These are phyloP conservation scores for Hemisphaericaspora subhashii DNA, from an alignment of 1,139 yeast species.

Conservation along the genomic window DNA sequence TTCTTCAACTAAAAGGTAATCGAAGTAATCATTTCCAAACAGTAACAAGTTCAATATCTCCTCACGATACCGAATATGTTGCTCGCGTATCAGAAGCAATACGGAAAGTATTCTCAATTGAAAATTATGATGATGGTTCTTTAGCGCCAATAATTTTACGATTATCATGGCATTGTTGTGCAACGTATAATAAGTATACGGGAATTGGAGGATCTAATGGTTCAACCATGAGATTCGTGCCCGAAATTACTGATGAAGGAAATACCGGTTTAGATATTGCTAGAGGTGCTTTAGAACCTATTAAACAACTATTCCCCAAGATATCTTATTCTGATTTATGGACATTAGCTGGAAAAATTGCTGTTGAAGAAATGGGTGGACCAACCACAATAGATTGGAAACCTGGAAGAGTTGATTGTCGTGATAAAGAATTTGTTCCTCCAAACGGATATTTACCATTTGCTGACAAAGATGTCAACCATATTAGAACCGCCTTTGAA, in stretches of 20 bases:
- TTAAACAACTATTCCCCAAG: constrained; percentile 57
- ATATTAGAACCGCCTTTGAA: constrained; percentile 51
- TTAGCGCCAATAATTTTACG: constrained; percentile 64
- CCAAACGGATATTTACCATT: constrained; percentile 64
- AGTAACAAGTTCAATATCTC: constrained; percentile 3
- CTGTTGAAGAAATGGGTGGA: constrained; percentile 62
- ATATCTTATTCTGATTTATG: constrained; percentile 66
- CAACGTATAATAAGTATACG: constrained; percentile 55
- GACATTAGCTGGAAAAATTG: constrained; percentile 64
- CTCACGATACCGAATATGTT: constrained; percentile 15
- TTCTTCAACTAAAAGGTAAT: neutral
- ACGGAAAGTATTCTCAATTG: constrained; percentile 13
- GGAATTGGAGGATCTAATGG: constrained; percentile 72
- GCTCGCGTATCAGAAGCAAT: constrained; percentile 17
- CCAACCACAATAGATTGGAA: constrained; percentile 53
- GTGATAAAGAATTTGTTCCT: constrained; percentile 52
- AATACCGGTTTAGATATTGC: constrained; percentile 63
- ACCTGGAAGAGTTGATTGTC: constrained; percentile 63
- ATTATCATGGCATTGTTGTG: constrained; percentile 72
- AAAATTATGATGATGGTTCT: constrained; percentile 60
- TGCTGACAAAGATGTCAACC: constrained; percentile 53
- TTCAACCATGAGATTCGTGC: constrained; percentile 60
- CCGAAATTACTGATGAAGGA: constrained; percentile 51
- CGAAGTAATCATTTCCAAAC: neutral
- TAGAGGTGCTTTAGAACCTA: constrained; percentile 53